Evolutionary conservation across 2,329 filamentous ascomycete genomes (phyloP), one percentile per base, ranked within the genome.

Genomic region (Diaporthe sp.): DNA sequence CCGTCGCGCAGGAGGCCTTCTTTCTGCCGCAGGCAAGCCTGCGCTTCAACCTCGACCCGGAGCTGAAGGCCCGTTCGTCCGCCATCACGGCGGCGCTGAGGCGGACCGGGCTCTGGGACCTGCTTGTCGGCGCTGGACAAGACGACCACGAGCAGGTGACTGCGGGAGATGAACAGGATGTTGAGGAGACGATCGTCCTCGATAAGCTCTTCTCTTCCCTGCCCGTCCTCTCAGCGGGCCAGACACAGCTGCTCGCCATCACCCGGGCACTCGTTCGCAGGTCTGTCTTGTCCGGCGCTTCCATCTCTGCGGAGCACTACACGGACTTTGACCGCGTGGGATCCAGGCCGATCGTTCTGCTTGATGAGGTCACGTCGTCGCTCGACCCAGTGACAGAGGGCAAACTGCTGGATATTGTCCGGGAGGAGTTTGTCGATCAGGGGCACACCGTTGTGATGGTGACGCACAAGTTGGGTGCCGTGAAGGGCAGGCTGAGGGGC

Each of bases 31-130:
- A 84, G 8, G 87, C 85, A 17, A 86, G 83, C 0, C 81, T 91
- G 3, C 85, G 87, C 17, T 81, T 83, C 28, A 90, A 90, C 63
- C 82, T 88, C 5, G 87, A 89, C 76, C 85, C 87, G 0, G 80
- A 81, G 5, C 78, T 80, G 4, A 78, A 79, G 13, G 82, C 81
- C 70, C 81, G 81, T 2, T 83, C 88, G 60, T 81, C 83, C 15
- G 81, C 81, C 2, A 84, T 89, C 71, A 82, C 84, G 37, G 76
- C 80, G 9, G 87, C 85, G 0, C 82, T 91, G 7, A 78, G 84
- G 15, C 80, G 31, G 81, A 83, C 51, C 79, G 83, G 17, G 8
- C 75, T 81, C 34, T 79, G 76, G 76, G 6, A 57, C 2, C 75
- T 78, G 10, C 63, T 79, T 39, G n/a, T 28, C 37, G 61, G 25